Evolutionary conservation across 345 rosid species (phyloP), one percentile per base, ranked within the genome.

Genomic region (Salix arbutifolia): DNA sequence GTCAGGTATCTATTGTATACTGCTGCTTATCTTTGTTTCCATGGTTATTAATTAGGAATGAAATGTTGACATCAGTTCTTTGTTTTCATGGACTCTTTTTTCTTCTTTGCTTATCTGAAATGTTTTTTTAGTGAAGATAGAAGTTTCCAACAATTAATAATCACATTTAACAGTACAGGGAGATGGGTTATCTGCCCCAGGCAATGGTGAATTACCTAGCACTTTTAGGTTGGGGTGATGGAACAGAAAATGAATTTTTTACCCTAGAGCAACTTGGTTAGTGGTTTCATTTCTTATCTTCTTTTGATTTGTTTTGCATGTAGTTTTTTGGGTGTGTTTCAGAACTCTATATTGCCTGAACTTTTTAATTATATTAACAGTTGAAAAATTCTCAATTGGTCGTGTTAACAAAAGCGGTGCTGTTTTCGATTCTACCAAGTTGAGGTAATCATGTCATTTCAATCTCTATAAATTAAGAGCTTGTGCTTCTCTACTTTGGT

Each of bases 201-300:
- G 97, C 90, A 69, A 95, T 93, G 97, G 93, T 91, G 77, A 95
- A 95, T 84, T 95, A 95, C 79, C 82, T 95, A 74, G 97, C 97
- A 37, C 97, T 91, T 79, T 82, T 95, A 81, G 97, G 97, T 61
- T 95, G 97, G 99, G 99, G 99, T n/a, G 97, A 95, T 74, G 97
- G 97, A 81, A 95, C 97, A 37, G 97, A 95, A 76, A 90, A 95
- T 84, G 99, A 95, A 83, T 91, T 95, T 87, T 95, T 87, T 86
- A 84, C 92, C 23, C 92, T 95, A 5, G 79, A 90, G 68, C 85
- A 95, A 77, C 96, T 95, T 74, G 98, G 98, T 94, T 38, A 16
- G 90, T 85, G 37, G 40, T 78, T 67, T 78, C 26, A 42, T 46
- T 65, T 38, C 19, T 72, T 33, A 35, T 62, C 19, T 64, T 13